Base-by-base conservation (phyloP, 2,329 filamentous ascomycete genomes). In the Thelonectria blattea region DNA sequence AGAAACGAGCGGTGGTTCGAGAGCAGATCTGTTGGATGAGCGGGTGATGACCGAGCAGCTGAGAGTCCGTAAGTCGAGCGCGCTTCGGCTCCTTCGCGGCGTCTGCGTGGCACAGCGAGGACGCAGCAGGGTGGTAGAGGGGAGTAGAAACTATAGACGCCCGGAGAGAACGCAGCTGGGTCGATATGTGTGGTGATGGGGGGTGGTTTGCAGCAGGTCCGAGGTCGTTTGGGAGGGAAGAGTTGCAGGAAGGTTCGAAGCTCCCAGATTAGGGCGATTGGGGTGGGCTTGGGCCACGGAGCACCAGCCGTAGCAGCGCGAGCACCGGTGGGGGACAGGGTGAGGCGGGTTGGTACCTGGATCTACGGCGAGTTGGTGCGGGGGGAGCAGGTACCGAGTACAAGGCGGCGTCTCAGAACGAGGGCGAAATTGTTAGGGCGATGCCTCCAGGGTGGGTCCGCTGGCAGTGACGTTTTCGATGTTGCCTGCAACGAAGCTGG, bases 381-480 rank as follows among this genome's bases (percentile, higher is more conserved):
- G 49, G 43, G 30, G 14, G 9, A 20, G 15, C 6, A 53, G 54
- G 58, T 61, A 61, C 49, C 37, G 4, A 43, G 43, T 50, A 58
- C 54, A 45, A 57, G 18, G 30, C 37, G 6, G 8, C 34, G 53
- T 47, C 58, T 34, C 46, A 55, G 39, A 30, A n/a, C 12, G 52
- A 62, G 47, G 56, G 56, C 55, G 60, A 59, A 58, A 61, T 61
- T 60, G 58, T 60, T 60, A 60, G 56, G 52, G 58, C 61, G 39
- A 41, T 48, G 42, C 61, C 52, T 18, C 22, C 8, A 12, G 43
- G 59, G 68, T 70, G 68, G 67, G 67, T 61, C 64, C 42, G 8
- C 30, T 18, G 37, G 51, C 54, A 73, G 72, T 74, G 72, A 74
- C 72, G 72, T 73, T 74, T 70, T 72, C 72, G 70, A 74, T 73